phyloP scores from a whole-genome alignment of 2,329 filamentous ascomycete species.

The Fusarium udum region DNA sequence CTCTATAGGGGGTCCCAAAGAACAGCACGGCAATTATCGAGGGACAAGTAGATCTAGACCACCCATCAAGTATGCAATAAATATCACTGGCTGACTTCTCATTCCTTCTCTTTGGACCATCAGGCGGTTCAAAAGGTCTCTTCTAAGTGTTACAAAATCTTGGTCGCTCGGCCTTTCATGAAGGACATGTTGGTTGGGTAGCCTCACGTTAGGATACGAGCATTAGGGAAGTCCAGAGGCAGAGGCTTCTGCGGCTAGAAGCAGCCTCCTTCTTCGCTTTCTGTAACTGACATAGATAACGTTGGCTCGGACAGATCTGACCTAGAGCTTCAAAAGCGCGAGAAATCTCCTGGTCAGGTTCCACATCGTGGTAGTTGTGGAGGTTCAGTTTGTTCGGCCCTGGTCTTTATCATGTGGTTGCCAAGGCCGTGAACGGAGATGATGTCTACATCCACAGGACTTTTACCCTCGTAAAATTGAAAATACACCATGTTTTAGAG shows the following conservation, averaged over 20 bases:
- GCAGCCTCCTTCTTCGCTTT: fast-evolving
- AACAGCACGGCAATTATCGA: neutral
- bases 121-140: fast-evolving
- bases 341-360: fast-evolving
- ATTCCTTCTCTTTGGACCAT: fast-evolving
- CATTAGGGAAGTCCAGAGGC: fast-evolving
- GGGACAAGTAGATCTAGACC: neutral
- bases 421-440: neutral
- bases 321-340: neutral
- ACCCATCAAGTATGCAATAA: neutral
- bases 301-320: fast-evolving
- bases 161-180: neutral
- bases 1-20: neutral
- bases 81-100: neutral
- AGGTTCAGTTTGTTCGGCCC: neutral
- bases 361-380: neutral
- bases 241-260: neutral
- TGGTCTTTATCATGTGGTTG: neutral
- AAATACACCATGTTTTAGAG: neutral
- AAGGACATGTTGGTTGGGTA: fast-evolving
- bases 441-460: neutral
- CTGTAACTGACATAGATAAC: fast-evolving
- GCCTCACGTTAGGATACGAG: fast-evolving
- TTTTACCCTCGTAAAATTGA: fast-evolving
- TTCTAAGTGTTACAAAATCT: fast-evolving